These are phyloP conservation scores for Wickerhamiella siamensis DNA, from an alignment of 805 yeast species.

Conservation along the genomic window DNA sequence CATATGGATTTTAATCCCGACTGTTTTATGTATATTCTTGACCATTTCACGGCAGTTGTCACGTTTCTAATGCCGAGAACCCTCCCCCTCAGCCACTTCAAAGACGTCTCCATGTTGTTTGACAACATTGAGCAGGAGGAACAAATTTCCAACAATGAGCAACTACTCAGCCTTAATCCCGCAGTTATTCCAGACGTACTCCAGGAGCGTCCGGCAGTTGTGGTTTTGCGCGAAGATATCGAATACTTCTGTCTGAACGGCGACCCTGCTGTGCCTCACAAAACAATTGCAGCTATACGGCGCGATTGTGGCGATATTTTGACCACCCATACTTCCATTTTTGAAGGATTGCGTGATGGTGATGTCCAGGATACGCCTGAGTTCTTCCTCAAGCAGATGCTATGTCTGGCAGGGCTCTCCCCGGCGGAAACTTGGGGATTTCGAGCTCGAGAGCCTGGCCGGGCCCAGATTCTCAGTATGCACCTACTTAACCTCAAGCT, in stretches of 20 bases:
- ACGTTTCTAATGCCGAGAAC: conserved; percentile 31
- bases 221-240: conserved; percentile 83
- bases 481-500: conserved; percentile 42
- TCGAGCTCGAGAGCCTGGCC: conserved; percentile 73
- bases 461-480: conserved; percentile 74
- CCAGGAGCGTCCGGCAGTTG: conserved; percentile 72
- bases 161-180: conserved; percentile 9
- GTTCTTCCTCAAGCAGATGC: conserved; percentile 86
- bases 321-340: conserved; percentile 43
- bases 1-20: conserved; percentile 71
- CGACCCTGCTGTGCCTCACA: conserved; percentile 34
- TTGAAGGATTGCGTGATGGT: conserved; percentile 49
- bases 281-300: conserved; percentile 55
- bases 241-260: conserved; percentile 89
- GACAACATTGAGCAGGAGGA: conserved; percentile 8
- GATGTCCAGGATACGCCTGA: conserved; percentile 63
- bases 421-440: conserved; percentile 69
- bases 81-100: conserved; percentile 12
- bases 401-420: conserved; percentile 74
- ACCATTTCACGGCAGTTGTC: conserved; percentile 55
- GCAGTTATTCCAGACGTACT: conserved; percentile 36
- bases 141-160: conserved; percentile 4
- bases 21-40: conserved; percentile 73
- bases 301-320: conserved; percentile 57
- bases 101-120: conserved; percentile 10